These are phyloP conservation scores for Quercus wislizeni DNA, from an alignment of 306 rosid genomes.

Conservation along the genomic window DNA sequence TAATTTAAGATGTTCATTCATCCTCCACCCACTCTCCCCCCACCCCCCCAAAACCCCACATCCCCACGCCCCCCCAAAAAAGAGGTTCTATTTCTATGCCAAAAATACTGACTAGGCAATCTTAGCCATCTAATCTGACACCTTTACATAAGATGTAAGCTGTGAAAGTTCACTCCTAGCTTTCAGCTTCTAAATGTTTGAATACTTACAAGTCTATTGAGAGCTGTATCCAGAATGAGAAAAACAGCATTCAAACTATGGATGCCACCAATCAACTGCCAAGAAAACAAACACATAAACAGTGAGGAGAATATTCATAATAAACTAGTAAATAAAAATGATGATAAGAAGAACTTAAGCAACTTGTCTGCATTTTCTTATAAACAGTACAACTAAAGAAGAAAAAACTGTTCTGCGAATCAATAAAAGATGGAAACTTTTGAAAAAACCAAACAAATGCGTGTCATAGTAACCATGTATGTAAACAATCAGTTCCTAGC, in stretches of 20 bases:
- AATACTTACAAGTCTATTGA: constrained; percentile 71
- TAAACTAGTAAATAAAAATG: background rate
- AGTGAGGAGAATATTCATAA: background rate
- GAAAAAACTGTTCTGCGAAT: background rate
- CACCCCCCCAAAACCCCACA: too few species aligned
- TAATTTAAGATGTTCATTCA: background rate
- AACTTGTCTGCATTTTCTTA: background rate
- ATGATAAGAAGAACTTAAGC: background rate
- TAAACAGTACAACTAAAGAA: background rate
- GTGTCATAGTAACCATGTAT: background rate
- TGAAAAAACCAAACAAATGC: background rate
- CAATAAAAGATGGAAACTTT: background rate
- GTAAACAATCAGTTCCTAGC: background rate
- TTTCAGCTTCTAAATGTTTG: background rate
- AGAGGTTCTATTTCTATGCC: too few species aligned
- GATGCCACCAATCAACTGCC: constrained; percentile 75
- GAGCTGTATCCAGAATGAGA: constrained; percentile 64
- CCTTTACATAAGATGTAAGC: background rate
- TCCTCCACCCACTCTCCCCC: too few species aligned
- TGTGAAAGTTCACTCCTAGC: background rate
- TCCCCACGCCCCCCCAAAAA: background rate
- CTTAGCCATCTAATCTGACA: background rate
- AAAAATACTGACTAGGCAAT: background rate
- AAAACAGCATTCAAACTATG: constrained; percentile 64
- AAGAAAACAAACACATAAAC: background rate